Conservation (phyloP, 441 rosid genomes). For the Gossypium lobatum region DNA sequence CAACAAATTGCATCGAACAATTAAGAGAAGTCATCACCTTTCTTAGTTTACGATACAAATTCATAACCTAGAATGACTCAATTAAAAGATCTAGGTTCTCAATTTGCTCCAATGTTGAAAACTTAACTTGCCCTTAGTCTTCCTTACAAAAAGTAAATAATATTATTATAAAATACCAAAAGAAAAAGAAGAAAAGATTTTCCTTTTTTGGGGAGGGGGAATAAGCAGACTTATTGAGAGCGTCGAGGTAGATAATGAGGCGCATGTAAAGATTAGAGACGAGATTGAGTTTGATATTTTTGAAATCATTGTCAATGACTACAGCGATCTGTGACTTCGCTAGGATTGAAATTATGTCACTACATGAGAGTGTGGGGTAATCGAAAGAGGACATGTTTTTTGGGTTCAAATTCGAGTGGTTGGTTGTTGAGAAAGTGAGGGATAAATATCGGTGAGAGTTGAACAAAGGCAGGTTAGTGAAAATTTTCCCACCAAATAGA, state of each 20-base stretch:
- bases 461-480: too few relatives aligned
- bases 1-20: constrained; percentile 43
- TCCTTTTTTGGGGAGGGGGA: not conserved
- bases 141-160: constrained; percentile 33
- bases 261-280: constrained; percentile 57
- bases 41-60: constrained; percentile 42
- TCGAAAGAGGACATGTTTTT: constrained; percentile 56
- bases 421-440: constrained; percentile 11
- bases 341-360: constrained; percentile 52
- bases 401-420: not conserved
- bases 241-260: constrained; percentile 60
- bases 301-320: constrained; percentile 49
- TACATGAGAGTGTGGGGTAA: constrained; percentile 52
- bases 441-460: too few relatives aligned
- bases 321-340: constrained; percentile 50
- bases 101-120: constrained; percentile 60
- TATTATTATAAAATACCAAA: not conserved
- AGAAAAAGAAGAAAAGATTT: too few relatives aligned
- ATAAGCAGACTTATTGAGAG: constrained; percentile 42
- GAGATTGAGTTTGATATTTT: constrained; percentile 46
- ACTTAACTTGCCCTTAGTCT: constrained; percentile 64
- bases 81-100: constrained; percentile 78
- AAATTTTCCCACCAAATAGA: too few relatives aligned
- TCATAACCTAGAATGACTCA: constrained; percentile 42
- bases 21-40: constrained; percentile 32